Percentiles rank a stretch among this genome's conserved stretches.
Evolutionary conservation across 805 yeast species (phyloP).

Genomic region (Millerago galiae): DNA sequence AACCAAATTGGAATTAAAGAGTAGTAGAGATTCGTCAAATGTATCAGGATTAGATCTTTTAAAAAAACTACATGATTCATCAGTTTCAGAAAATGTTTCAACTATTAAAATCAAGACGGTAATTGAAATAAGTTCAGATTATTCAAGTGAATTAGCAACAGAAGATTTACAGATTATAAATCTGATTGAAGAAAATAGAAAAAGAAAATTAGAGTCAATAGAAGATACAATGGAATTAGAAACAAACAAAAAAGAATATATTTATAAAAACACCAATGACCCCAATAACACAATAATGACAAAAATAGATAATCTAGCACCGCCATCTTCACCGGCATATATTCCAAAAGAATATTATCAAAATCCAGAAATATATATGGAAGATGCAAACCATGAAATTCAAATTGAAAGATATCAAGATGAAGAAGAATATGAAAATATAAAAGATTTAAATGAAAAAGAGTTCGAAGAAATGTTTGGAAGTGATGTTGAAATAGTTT

Average conservation of each 20-base stretch:
- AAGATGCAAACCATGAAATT: constrained; percentile 11
- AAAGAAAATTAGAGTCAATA: not conserved
- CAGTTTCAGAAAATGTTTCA: not conserved
- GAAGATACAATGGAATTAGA: not conserved
- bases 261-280: not conserved
- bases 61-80: constrained; percentile 5
- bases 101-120: too few species aligned
- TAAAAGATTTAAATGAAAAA: constrained; percentile 4
- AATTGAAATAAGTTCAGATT: not conserved
- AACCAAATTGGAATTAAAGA: not conserved
- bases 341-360: not conserved
- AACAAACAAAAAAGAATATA: not conserved
- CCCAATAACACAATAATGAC: too few species aligned
- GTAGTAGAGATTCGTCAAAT: not conserved
- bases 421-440: not conserved
- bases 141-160: not conserved
- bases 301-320: too few species aligned
- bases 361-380: constrained; percentile 6
- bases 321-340: too few species aligned
- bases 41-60: constrained; percentile 7
- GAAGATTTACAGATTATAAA: not conserved
- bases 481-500: constrained; percentile 20
- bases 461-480: constrained; percentile 15
- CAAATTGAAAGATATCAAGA: constrained; percentile 7
- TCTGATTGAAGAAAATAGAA: not conserved